These are phyloP conservation scores for Trichoderma hamatum DNA, from an alignment of 2,329 filamentous ascomycete genomes.

Conservation along the genomic window DNA sequence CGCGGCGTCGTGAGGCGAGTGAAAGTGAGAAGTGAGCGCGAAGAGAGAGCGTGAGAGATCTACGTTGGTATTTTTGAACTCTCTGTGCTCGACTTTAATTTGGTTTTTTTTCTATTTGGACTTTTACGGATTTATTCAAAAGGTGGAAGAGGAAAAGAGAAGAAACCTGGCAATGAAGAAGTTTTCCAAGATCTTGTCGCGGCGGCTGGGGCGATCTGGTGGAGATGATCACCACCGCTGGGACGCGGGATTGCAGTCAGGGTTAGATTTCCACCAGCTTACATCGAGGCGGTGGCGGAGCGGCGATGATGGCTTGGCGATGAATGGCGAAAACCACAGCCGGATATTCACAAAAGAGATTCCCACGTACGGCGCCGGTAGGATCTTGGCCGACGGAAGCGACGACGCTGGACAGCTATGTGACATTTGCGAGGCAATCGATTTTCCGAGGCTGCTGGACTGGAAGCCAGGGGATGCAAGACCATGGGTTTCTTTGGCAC, in stretches of 20 bases:
- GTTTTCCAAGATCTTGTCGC: constrained; percentile 43
- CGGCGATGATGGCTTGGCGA: constrained; percentile 28
- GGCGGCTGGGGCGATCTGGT: constrained; percentile 37
- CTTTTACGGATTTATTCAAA: neutral
- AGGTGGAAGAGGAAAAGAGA: neutral
- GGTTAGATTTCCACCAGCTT: constrained; percentile 42
- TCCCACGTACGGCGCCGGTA: constrained; percentile 33
- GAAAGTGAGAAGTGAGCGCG: constrained; percentile 1
- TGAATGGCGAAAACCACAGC: constrained; percentile 24
- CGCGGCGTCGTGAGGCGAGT: constrained; percentile 1
- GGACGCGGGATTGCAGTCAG: constrained; percentile 32
- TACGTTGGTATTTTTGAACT: neutral
- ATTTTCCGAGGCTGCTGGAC: constrained; percentile 42
- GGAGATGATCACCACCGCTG: constrained; percentile 27
- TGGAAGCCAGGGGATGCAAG: constrained; percentile 42
- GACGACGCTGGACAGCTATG: constrained; percentile 33
- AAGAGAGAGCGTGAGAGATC: neutral
- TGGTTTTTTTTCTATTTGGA: neutral
- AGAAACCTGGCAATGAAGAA: constrained; percentile 39
- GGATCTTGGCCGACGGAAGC: constrained; percentile 37
- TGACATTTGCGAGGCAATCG: constrained; percentile 40
- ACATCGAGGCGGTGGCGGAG: constrained; percentile 32
- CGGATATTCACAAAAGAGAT: constrained; percentile 21
- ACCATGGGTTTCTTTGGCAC: constrained; percentile 43
- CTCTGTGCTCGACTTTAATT: neutral